A percentile compares a stretch with the other conserved stretches of the same genome.
Evolutionary conservation across 2,329 filamentous ascomycete genomes (phyloP).

Genomic region (Cryphonectria nitschkei): DNA sequence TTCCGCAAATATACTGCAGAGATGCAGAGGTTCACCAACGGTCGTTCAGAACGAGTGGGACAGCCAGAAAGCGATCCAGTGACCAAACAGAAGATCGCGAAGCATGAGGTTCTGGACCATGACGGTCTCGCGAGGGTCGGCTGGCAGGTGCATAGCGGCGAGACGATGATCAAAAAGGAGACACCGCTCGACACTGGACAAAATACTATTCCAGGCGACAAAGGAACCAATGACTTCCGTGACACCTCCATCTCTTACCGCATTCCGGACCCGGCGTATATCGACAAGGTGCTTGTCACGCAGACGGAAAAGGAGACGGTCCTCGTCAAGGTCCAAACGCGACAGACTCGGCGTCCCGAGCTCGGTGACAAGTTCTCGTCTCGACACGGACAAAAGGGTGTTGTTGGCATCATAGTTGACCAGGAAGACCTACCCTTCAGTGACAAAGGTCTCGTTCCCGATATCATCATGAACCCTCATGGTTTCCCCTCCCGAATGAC

Average conservation of each 20-base stretch:
- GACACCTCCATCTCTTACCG: constrained; percentile 78
- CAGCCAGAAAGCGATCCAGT: constrained; percentile 66
- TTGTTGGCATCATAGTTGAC: constrained; percentile 93
- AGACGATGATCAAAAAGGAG: constrained; percentile 90
- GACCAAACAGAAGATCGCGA: constrained; percentile 62
- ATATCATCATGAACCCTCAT: constrained; percentile 99
- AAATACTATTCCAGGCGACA: constrained; percentile 71
- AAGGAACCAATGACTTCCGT: constrained; percentile 64
- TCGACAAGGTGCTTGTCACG: constrained; percentile 95
- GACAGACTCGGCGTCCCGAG: constrained; percentile 94
- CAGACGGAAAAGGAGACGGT: constrained; percentile 84
- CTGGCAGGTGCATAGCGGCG: constrained; percentile 73
- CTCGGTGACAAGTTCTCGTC: constrained; percentile 99
- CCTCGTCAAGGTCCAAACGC: constrained; percentile 90
- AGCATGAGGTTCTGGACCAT: constrained; percentile 74
- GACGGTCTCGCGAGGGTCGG: constrained; percentile 91
- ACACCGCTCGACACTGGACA: constrained; percentile 78
- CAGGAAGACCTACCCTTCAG: constrained; percentile 98
- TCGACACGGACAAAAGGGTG: constrained; percentile 96
- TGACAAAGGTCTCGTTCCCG: constrained; percentile 86
- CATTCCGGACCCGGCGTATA: constrained; percentile 81
- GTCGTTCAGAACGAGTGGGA: constrained; percentile 69
- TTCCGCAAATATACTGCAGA: constrained; percentile 91
- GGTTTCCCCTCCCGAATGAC: constrained; percentile 99
- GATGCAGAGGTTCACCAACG: constrained; percentile 87